These are phyloP conservation scores for Priceomyces haplophilus DNA, from an alignment of 805 yeast species.

Conservation along the genomic window DNA sequence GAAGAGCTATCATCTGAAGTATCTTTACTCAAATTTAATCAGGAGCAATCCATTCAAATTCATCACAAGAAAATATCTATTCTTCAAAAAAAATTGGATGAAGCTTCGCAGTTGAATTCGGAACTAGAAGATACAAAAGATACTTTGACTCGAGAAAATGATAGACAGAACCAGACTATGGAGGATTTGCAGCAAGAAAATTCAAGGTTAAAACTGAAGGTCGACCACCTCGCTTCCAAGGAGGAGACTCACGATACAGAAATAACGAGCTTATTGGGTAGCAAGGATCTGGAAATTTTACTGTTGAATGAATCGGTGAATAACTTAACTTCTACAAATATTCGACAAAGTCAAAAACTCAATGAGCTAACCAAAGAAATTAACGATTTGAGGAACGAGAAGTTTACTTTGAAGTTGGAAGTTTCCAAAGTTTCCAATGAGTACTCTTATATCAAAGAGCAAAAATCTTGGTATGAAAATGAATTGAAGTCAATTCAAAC, in stretches of 20 bases:
- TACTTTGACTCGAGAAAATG: slow-evolving; percentile 8
- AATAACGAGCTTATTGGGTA: slow-evolving; percentile 8
- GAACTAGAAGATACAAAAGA: slow-evolving; percentile 17
- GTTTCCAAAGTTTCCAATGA: slow-evolving; percentile 35
- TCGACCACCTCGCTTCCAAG: slow-evolving; percentile 15
- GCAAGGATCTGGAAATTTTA: slow-evolving; percentile 23
- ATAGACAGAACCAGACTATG: slow-evolving; percentile 12
- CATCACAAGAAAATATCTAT: slow-evolving; percentile 21
- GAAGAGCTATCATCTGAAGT: slow-evolving; percentile 29
- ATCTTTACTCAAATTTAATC: slow-evolving; percentile 32
- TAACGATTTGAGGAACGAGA: slow-evolving; percentile 36
- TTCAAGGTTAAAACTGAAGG: slow-evolving; percentile 12
- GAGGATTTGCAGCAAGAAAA: slow-evolving; percentile 15
- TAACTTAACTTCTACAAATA: slow-evolving; percentile 30
- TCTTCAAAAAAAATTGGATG: slow-evolving; percentile 18
- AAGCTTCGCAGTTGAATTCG: slow-evolving; percentile 20
- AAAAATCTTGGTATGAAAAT: slow-evolving; percentile 39
- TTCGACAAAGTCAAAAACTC: slow-evolving; percentile 34
- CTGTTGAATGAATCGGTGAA: slow-evolving; percentile 26
- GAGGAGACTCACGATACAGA: slow-evolving; percentile 12
- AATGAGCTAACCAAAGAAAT: slow-evolving; percentile 34
- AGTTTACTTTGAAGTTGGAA: slow-evolving; percentile 33
- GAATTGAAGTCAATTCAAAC: slow-evolving; percentile 36
- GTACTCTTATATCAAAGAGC: slow-evolving; percentile 29
- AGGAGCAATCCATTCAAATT: slow-evolving; percentile 30